Percentiles rank a stretch among this genome's conserved stretches.
Evolutionary conservation across 2,329 filamentous ascomycete species (phyloP).

Genomic region (Fusarium compactum): DNA sequence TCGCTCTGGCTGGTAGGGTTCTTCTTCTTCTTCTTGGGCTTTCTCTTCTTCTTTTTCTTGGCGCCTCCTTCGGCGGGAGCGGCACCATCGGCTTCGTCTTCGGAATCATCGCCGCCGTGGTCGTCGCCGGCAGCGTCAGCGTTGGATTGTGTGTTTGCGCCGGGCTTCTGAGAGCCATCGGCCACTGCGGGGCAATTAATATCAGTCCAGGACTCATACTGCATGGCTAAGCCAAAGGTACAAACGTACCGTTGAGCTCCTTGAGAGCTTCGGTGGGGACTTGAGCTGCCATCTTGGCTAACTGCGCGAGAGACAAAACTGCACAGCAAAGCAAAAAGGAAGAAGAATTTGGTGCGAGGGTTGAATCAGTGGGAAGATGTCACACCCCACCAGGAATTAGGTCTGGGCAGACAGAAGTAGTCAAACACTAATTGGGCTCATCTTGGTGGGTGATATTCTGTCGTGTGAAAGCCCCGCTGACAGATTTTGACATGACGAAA

Average conservation of each 20-base stretch:
- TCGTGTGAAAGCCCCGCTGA: constrained; percentile 29
- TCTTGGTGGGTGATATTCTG: not conserved
- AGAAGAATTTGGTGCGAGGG: constrained; percentile 40
- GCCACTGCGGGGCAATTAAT: constrained; percentile 51
- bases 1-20: constrained; percentile 78
- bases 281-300: constrained; percentile 58
- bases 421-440: not conserved
- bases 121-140: constrained; percentile 56
- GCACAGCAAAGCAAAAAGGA: constrained; percentile 22
- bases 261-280: constrained; percentile 58
- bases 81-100: constrained; percentile 60
- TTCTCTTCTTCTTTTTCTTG: constrained; percentile 75
- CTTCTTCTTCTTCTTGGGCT: constrained; percentile 88
- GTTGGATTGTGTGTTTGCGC: constrained; percentile 56
- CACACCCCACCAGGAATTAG: constrained; percentile 45
- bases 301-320: constrained; percentile 33
- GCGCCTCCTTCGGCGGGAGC: constrained; percentile 54
- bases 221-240: not conserved
- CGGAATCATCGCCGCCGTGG: constrained; percentile 65
- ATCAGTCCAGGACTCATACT: constrained; percentile 17
- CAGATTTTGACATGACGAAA: constrained; percentile 46
- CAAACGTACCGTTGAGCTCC: constrained; percentile 56
- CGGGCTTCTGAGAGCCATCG: constrained; percentile 55
- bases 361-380: constrained; percentile 32
- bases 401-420: constrained; percentile 34